A percentile compares a stretch with the other conserved stretches of the same genome.
These are phyloP conservation scores for Colletotrichum euphorbiae DNA, from an alignment of 2,329 filamentous ascomycete species.

Conservation along the genomic window DNA sequence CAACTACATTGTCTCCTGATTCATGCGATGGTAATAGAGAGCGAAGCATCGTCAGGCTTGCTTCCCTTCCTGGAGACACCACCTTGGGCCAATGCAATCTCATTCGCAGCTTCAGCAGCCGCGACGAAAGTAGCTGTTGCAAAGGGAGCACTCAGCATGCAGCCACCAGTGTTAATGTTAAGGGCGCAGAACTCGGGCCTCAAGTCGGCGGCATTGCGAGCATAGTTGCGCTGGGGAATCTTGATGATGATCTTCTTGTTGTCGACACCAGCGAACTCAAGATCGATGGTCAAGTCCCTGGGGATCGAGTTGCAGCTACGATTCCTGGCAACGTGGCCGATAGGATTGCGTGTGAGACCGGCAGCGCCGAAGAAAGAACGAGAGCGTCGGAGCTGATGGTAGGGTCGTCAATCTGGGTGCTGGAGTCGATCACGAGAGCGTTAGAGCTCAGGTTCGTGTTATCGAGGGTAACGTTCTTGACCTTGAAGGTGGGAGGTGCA, in stretches of 20 bases:
- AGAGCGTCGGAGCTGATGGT: neutral
- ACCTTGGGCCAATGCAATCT: slow-evolving; percentile 28
- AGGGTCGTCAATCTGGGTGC: slow-evolving; percentile 27
- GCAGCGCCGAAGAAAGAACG: neutral
- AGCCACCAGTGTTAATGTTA: slow-evolving; percentile 24
- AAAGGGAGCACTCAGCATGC: slow-evolving; percentile 30
- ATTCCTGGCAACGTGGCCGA: slow-evolving; percentile 14
- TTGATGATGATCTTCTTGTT: slow-evolving; percentile 23
- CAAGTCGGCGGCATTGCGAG: slow-evolving; percentile 29
- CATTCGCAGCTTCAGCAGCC: slow-evolving; percentile 19
- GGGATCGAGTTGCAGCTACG: slow-evolving; percentile 27
- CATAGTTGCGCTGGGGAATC: slow-evolving; percentile 34
- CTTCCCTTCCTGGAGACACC: slow-evolving; percentile 16
- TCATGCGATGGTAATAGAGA: neutral
- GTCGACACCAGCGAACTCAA: slow-evolving; percentile 29
- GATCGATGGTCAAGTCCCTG: slow-evolving; percentile 24
- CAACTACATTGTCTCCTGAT: no score
- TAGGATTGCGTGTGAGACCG: slow-evolving; percentile 13
- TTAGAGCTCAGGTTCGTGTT: slow-evolving; percentile 2
- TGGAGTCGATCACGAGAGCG: slow-evolving; percentile 20
- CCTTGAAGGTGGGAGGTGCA: slow-evolving; percentile 19
- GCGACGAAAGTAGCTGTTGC: slow-evolving; percentile 28
- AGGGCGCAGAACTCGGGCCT: slow-evolving; percentile 6
- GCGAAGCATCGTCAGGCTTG: slow-evolving; percentile 5
- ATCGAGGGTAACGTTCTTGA: slow-evolving; percentile 23